Evolutionary conservation across 495 filamentous ascomycete genomes (phyloP).

Genomic region (Hypoxylon perforatum): DNA sequence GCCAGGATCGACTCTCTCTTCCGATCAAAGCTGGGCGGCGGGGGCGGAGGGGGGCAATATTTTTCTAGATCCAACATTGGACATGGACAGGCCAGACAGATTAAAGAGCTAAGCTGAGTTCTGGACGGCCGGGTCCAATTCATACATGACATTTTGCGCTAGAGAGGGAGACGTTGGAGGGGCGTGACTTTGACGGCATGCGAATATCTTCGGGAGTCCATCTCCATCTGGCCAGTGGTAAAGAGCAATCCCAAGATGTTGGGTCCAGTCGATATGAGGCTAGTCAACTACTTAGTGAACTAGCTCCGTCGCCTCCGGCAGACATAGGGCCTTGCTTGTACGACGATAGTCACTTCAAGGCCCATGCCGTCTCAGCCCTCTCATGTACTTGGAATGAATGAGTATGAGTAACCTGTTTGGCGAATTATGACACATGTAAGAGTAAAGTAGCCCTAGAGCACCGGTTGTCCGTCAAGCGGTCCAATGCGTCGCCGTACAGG

Average conservation of each 20-base stretch:
- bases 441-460: constrained; percentile 2
- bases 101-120: constrained; percentile 8
- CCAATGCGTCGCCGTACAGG: constrained; percentile 4
- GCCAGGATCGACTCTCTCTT: constrained; percentile 9
- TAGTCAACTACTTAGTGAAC: constrained; percentile 20
- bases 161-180: constrained; percentile 23
- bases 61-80: constrained; percentile 23
- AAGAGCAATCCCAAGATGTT: constrained; percentile 43
- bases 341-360: constrained; percentile 1
- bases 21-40: background rate
- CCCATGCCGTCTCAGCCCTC: constrained; percentile 8
- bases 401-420: background rate
- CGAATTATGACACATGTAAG: constrained; percentile 4
- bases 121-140: constrained; percentile 6
- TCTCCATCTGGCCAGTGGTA: constrained; percentile 34
- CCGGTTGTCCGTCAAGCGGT: constrained; percentile 5
- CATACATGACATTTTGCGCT: constrained; percentile 12
- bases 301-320: constrained; percentile 31
- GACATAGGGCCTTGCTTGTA: constrained; percentile 14
- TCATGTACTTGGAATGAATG: constrained; percentile 1
- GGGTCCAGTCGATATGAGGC: constrained; percentile 41
- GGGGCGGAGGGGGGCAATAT: constrained; percentile 28
- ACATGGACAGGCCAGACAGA: constrained; percentile 7
- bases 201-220: constrained; percentile 37
- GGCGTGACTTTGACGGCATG: constrained; percentile 42